Conservation (phyloP, 441 rosid genomes). For the Hura crepitans region DNA sequence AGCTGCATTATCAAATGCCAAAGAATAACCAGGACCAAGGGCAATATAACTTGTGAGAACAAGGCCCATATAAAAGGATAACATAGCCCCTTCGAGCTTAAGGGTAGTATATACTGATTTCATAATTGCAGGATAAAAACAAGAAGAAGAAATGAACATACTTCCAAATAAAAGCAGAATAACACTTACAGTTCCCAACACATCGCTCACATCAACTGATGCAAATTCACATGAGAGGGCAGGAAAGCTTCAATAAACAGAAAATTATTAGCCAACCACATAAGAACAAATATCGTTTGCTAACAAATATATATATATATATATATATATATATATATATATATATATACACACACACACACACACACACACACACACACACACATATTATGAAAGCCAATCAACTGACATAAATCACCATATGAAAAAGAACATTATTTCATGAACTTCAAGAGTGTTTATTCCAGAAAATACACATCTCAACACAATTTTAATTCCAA, state of each 20-base stretch:
- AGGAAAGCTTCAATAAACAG: slow-evolving; percentile 68
- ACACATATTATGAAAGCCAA: too few species aligned
- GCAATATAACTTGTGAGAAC: slow-evolving; percentile 1
- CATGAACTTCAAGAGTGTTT: neutral
- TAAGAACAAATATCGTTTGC: neutral
- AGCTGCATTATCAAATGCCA: slow-evolving; percentile 2
- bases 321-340: too few species aligned
- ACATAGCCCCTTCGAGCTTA: neutral
- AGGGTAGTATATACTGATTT: neutral
- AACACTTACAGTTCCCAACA: slow-evolving; percentile 94
- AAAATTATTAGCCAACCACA: slow-evolving; percentile 22
- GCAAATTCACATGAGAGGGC: slow-evolving; percentile 98
- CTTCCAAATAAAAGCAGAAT: neutral
- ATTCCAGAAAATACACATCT: neutral
- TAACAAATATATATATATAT: neutral
- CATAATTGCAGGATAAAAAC: neutral
- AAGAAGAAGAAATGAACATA: neutral
- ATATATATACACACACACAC: too few species aligned
- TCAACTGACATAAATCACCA: neutral
- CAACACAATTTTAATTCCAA: neutral
- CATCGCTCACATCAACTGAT: slow-evolving; percentile 87
- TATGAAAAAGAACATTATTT: neutral
- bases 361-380: too few species aligned
- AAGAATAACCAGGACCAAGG: neutral
- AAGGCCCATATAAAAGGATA: neutral